phyloP scores from a whole-genome alignment of 2,329 filamentous ascomycete genomes.

The Ceratocystis colombiana region DNA sequence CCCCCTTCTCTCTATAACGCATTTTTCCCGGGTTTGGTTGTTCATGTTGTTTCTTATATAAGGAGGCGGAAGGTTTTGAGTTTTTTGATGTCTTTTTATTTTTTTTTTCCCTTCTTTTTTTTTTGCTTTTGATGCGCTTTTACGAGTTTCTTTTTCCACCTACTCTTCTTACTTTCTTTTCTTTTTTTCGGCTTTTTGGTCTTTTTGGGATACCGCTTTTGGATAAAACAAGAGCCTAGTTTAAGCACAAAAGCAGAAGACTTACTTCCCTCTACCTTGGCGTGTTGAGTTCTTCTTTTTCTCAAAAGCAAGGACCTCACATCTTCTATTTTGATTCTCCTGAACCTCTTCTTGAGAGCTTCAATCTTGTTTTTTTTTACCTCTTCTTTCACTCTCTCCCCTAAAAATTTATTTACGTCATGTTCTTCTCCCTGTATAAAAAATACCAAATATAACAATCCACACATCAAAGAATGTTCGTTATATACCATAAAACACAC shows the following conservation, averaged over 20 bases:
- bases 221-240: background rate
- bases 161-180: background rate
- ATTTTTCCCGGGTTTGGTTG: conserved; percentile 18
- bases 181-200: background rate
- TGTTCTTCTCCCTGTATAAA: background rate
- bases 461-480: background rate
- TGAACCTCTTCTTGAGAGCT: background rate
- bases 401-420: background rate
- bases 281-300: background rate
- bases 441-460: background rate
- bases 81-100: conserved; percentile 18
- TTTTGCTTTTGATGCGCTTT: background rate
- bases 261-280: background rate
- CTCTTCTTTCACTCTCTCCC: background rate
- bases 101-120: background rate
- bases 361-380: background rate
- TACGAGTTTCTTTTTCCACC: no score
- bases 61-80: conserved; percentile 23
- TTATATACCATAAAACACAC: background rate
- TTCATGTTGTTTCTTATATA: conserved; percentile 20
- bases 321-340: background rate
- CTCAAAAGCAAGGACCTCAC: background rate
- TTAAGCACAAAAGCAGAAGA: background rate
- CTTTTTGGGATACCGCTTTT: background rate
- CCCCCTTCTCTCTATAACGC: conserved; percentile 16